Conservation (phyloP, 495 filamentous ascomycete species). For the Hyaloscypha finlandica region DNA sequence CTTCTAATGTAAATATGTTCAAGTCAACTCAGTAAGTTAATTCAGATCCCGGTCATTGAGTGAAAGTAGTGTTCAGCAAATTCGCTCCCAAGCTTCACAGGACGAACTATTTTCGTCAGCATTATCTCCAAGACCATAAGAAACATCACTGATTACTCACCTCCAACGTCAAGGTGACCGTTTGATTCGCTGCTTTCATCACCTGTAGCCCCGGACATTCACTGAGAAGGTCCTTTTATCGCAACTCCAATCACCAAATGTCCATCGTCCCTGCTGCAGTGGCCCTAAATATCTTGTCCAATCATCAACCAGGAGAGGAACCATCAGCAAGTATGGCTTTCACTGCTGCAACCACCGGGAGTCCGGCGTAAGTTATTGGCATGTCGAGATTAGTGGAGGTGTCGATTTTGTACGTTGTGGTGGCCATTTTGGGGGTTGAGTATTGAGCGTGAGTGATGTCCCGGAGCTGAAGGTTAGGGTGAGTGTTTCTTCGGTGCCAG, state of each 20-base stretch:
- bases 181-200: constrained; percentile 13
- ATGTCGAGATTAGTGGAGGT: constrained; percentile 48
- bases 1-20: too few species aligned
- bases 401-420: constrained; percentile 36
- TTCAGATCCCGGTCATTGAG: constrained; percentile 6
- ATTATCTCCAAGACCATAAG: background rate
- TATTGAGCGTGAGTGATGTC: constrained; percentile 51
- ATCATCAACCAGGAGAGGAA: constrained; percentile 52
- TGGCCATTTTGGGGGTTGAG: constrained; percentile 44
- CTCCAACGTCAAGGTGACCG: constrained; percentile 23
- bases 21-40: too few species aligned
- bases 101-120: constrained; percentile 14
- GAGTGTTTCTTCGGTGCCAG: constrained; percentile 51
- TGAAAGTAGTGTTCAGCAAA: constrained; percentile 4
- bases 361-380: constrained; percentile 54
- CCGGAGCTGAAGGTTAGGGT: constrained; percentile 55
- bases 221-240: constrained; percentile 3
- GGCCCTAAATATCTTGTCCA: constrained; percentile 59
- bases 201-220: constrained; percentile 11
- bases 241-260: constrained; percentile 39
- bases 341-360: constrained; percentile 50
- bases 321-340: constrained; percentile 54
- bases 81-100: constrained; percentile 11
- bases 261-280: constrained; percentile 48
- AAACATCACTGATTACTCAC: constrained; percentile 1